These are phyloP conservation scores for Neonectria punicea DNA, from an alignment of 2,329 filamentous ascomycete genomes.

Conservation along the genomic window DNA sequence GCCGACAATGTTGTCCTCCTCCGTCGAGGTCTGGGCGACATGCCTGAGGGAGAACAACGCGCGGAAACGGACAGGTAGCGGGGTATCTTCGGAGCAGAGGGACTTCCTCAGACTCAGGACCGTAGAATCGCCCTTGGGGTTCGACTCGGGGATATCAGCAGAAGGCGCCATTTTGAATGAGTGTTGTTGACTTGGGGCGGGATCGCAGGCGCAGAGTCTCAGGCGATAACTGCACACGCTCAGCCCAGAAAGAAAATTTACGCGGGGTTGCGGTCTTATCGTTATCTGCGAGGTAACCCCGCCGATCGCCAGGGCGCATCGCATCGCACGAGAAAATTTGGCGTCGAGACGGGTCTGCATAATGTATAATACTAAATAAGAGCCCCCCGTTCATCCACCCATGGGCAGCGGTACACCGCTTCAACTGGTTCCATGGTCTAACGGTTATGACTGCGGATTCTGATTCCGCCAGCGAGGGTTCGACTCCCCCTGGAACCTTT, in stretches of 20 bases:
- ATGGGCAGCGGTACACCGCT: constrained; percentile 43
- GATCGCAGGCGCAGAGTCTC: constrained; percentile 26
- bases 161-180: constrained; percentile 42
- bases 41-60: constrained; percentile 98
- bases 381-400: background rate
- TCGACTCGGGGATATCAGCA: constrained; percentile 33
- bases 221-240: constrained; percentile 22
- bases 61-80: constrained; percentile 90
- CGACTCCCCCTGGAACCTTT: constrained; percentile 50
- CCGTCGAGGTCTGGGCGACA: constrained; percentile 75
- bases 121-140: constrained; percentile 51
- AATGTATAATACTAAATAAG: constrained; percentile 7
- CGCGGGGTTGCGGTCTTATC: constrained; percentile 46
- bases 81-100: constrained; percentile 81
- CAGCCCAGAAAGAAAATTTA: constrained; percentile 48
- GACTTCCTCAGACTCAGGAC: constrained; percentile 76
- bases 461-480: constrained; percentile 53
- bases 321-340: constrained; percentile 10
- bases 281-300: constrained; percentile 38
- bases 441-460: constrained; percentile 52
- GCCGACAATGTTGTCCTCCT: constrained; percentile 65
- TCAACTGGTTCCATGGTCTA: constrained; percentile 49
- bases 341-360: background rate
- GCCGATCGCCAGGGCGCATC: constrained; percentile 20
- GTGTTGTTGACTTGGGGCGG: constrained; percentile 13